These are phyloP conservation scores for Paspalum notatum DNA, from an alignment of 176 grass and related monocot species.

Conservation along the genomic window DNA sequence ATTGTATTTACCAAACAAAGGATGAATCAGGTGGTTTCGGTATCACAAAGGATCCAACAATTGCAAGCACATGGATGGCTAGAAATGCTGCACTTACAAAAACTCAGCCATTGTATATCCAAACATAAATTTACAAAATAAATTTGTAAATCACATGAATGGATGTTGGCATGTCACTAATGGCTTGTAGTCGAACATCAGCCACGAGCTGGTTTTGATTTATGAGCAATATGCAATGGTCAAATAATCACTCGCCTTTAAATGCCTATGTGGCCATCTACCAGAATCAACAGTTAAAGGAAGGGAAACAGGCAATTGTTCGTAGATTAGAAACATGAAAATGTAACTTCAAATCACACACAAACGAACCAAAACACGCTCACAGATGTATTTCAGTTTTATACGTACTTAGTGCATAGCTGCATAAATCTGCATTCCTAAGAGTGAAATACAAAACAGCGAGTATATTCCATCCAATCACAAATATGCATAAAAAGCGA, in stretches of 20 bases:
- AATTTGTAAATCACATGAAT: not conserved
- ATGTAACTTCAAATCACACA: not conserved
- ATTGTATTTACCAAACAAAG: not conserved
- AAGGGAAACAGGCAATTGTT: not conserved
- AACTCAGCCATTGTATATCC: not conserved
- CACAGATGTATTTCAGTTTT: conserved; percentile 9
- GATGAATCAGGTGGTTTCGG: not conserved
- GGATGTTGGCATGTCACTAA: not conserved
- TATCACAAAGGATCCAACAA: not conserved
- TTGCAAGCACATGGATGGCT: not conserved
- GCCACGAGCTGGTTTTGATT: not conserved
- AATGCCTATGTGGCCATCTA: conserved; percentile 1
- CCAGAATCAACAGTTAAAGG: conserved; percentile 8
- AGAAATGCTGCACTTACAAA: conserved; percentile 5
- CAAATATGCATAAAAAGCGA: not conserved
- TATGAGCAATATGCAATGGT: not conserved
- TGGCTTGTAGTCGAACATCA: not conserved
- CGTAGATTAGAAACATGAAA: not conserved
- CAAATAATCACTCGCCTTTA: not conserved
- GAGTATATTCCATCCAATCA: not conserved
- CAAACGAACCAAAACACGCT: not conserved
- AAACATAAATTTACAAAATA: not conserved
- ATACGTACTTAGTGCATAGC: not conserved
- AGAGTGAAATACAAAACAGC: no score
- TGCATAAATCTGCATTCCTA: not conserved